Evolutionary conservation across 768 basidiomycete species (phyloP).

Genomic region (Artomyces pyxidatus): DNA sequence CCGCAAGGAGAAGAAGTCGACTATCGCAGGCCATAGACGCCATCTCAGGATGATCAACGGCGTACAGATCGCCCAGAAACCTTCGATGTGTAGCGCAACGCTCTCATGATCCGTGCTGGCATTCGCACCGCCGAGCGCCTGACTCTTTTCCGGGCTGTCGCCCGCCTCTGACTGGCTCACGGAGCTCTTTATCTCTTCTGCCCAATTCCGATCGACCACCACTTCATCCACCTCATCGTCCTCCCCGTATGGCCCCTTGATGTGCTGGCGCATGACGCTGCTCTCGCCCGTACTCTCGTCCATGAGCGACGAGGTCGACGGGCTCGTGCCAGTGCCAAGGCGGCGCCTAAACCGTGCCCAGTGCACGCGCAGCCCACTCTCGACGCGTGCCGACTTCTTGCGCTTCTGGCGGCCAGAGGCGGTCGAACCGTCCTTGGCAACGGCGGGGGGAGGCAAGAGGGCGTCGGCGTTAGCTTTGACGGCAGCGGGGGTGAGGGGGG

Average conservation of each 20-base stretch:
- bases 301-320: constrained; percentile 30
- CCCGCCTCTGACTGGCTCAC: constrained; percentile 45
- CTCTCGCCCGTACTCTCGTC: constrained; percentile 20
- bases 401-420: constrained; percentile 19
- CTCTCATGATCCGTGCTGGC: constrained; percentile 33
- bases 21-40: constrained; percentile 45
- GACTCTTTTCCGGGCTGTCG: constrained; percentile 39
- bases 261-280: constrained; percentile 23
- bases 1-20: constrained; percentile 50
- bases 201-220: constrained; percentile 68
- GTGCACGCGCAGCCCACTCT: constrained; percentile 25
- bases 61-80: constrained; percentile 26
- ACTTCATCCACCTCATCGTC: constrained; percentile 55
- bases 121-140: constrained; percentile 22
- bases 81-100: constrained; percentile 24
- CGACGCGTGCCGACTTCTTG: constrained; percentile 32
- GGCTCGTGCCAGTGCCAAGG: constrained; percentile 47
- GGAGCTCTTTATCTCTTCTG: constrained; percentile 48
- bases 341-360: constrained; percentile 48
- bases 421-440: constrained; percentile 12
- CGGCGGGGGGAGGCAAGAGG: constrained; percentile 9
- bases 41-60: constrained; percentile 43
- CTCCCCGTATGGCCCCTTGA: constrained; percentile 26
- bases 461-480: not conserved
- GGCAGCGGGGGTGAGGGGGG: not conserved